Conservation (phyloP, 495 filamentous ascomycete species). For the Emericellopsis terricola region DNA sequence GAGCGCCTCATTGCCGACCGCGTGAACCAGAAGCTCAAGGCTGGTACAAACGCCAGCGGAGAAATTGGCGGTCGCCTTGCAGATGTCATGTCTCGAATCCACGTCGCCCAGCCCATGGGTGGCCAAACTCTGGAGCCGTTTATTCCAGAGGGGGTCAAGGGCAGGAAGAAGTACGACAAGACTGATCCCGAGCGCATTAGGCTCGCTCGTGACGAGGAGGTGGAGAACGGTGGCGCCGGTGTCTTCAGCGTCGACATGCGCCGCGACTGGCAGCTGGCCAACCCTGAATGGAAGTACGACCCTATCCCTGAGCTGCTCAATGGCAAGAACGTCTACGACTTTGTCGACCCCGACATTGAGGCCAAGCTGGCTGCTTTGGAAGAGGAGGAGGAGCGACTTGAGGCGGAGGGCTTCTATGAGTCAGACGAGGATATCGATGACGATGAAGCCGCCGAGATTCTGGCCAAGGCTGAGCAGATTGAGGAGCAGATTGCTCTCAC, state of each 20-base stretch:
- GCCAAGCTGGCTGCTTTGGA: slow-evolving; percentile 76
- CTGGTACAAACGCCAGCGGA: slow-evolving; percentile 57
- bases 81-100: slow-evolving; percentile 82
- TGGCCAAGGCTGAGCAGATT: slow-evolving; percentile 86
- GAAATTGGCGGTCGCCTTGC: slow-evolving; percentile 59
- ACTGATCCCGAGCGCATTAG: slow-evolving; percentile 62
- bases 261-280: slow-evolving; percentile 65
- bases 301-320: slow-evolving; percentile 84
- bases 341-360: slow-evolving; percentile 91
- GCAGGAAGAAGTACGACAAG: slow-evolving; percentile 73
- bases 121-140: slow-evolving; percentile 63
- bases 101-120: slow-evolving; percentile 81
- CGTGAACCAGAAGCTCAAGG: slow-evolving; percentile 88
- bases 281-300: slow-evolving; percentile 88
- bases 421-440: slow-evolving; percentile 54
- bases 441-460: slow-evolving; percentile 67
- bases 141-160: slow-evolving; percentile 73
- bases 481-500: slow-evolving; percentile 79
- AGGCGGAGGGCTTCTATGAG: slow-evolving; percentile 71
- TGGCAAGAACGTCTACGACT: slow-evolving; percentile 94
- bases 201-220: slow-evolving; percentile 76
- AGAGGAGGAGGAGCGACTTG: slow-evolving; percentile 81
- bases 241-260: slow-evolving; percentile 88
- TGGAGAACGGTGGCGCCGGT: slow-evolving; percentile 83
- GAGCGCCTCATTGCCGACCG: slow-evolving; percentile 82